phyloP scores from a whole-genome alignment of 257 asterid species.

The Solanum ahanhuiri region DNA sequence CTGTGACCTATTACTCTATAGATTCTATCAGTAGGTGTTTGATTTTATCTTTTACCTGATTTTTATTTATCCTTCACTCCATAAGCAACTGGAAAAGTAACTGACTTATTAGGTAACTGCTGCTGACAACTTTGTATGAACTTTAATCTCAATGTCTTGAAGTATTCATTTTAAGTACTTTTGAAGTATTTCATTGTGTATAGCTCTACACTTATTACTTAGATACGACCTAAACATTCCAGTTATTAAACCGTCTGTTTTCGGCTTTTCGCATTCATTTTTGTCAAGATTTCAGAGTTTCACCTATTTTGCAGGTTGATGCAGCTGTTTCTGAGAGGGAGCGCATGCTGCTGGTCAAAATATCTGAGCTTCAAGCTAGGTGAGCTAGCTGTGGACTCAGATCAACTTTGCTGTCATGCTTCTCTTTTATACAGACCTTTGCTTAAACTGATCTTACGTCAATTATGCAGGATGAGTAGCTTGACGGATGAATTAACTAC shows the following conservation, averaged over 20 bases:
- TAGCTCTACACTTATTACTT: neutral
- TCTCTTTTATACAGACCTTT: neutral
- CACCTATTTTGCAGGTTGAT: slow-evolving; percentile 42
- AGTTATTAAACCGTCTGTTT: neutral
- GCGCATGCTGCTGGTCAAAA: slow-evolving; percentile 55
- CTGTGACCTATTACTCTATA: neutral
- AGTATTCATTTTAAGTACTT: neutral
- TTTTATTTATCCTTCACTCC: neutral
- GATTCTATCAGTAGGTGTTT: neutral
- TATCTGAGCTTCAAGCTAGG: slow-evolving; percentile 90
- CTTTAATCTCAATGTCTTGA: neutral
- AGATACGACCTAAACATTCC: neutral
- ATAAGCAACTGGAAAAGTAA: neutral
- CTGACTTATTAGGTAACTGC: neutral
- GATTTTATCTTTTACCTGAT: neutral
- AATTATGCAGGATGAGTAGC: slow-evolving; percentile 57
- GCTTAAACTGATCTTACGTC: slow-evolving; percentile 3
- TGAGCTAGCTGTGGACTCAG: slow-evolving; percentile 1
- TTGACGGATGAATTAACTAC: slow-evolving; percentile 78
- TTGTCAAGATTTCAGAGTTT: neutral
- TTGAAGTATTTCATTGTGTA: neutral
- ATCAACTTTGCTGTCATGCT: neutral
- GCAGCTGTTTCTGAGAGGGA: slow-evolving; percentile 63
- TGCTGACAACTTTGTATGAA: neutral
- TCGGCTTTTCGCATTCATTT: neutral